phyloP scores from a whole-genome alignment of 805 yeast species.

The Maudiozyma pseudohumilis region DNA sequence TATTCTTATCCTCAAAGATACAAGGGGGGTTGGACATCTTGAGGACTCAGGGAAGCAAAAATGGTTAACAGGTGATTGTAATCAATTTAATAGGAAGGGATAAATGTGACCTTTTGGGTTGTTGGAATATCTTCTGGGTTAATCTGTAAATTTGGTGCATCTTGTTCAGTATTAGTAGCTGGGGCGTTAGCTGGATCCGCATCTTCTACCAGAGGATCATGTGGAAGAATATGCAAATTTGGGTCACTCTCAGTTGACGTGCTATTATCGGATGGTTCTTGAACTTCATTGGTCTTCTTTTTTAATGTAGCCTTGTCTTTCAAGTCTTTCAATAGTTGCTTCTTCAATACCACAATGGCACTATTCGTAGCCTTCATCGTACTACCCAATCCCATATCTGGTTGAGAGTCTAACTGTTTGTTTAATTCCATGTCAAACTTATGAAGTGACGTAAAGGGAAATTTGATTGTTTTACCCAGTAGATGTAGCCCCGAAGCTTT shows the following conservation, averaged over 20 bases:
- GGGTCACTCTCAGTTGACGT: constrained; percentile 1
- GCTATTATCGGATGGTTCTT: background rate
- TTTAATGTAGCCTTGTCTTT: constrained; percentile 5
- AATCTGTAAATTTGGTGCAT: too few species aligned
- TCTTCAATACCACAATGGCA: constrained; percentile 26
- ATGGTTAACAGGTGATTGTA: too few species aligned
- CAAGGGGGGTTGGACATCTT: too few species aligned
- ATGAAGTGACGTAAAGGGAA: background rate
- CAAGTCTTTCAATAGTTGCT: constrained; percentile 19
- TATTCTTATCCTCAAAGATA: too few species aligned
- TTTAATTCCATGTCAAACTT: constrained; percentile 20
- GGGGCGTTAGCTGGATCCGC: too few species aligned
- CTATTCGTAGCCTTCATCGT: constrained; percentile 28
- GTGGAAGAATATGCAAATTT: constrained; percentile 3
- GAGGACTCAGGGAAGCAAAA: too few species aligned
- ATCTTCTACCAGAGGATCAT: too few species aligned
- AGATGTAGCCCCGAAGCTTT: background rate
- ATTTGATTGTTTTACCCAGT: background rate
- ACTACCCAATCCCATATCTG: constrained; percentile 25
- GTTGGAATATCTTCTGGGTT: too few species aligned
- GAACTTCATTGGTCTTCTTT: background rate
- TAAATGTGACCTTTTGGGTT: too few species aligned
- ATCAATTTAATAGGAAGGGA: too few species aligned
- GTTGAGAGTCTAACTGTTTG: constrained; percentile 33
- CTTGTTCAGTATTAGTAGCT: background rate